These are phyloP conservation scores for Eurotiales sp. DNA, from an alignment of 2,329 filamentous ascomycete genomes.

Conservation along the genomic window DNA sequence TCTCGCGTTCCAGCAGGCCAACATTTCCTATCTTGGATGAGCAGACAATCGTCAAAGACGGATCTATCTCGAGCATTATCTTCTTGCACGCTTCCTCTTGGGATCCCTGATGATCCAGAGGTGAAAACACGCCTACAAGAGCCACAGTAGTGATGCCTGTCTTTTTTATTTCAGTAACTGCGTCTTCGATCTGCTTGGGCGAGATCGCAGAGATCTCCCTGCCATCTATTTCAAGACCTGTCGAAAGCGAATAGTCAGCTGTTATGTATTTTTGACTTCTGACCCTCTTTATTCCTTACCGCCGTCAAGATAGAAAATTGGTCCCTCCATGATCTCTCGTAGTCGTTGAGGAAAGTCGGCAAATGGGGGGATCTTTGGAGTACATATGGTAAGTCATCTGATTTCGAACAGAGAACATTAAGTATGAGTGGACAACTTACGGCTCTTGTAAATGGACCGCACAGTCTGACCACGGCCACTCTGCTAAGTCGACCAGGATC, in stretches of 20 bases:
- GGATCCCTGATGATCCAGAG: conserved; percentile 40
- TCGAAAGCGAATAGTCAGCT: neutral
- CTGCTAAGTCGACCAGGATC: conserved; percentile 42
- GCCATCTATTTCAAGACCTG: conserved; percentile 48
- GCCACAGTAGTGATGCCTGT: conserved; percentile 39
- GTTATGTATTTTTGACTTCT: too few species aligned
- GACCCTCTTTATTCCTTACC: too few species aligned
- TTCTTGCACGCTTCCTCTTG: conserved; percentile 41
- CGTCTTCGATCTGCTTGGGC: conserved; percentile 34
- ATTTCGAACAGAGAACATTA: too few species aligned
- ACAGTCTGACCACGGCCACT: conserved; percentile 46
- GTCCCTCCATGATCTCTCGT: conserved; percentile 9
- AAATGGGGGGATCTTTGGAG: conserved; percentile 42
- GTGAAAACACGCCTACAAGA: conserved; percentile 46
- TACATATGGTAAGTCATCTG: too few species aligned
- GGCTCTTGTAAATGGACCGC: conserved; percentile 35
- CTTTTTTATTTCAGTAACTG: conserved; percentile 31
- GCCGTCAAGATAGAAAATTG: conserved; percentile 10
- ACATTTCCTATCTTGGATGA: conserved; percentile 45
- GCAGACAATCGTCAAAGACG: conserved; percentile 39
- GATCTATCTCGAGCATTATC: conserved; percentile 30
- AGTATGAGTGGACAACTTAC: too few species aligned
- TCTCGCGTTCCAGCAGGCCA: conserved; percentile 56
- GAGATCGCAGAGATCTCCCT: conserved; percentile 41
- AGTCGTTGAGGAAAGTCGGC: conserved; percentile 45